These are phyloP conservation scores for Funneliformis mosseae DNA, from an alignment of 192 early-diverging fungal species.

Conservation along the genomic window DNA sequence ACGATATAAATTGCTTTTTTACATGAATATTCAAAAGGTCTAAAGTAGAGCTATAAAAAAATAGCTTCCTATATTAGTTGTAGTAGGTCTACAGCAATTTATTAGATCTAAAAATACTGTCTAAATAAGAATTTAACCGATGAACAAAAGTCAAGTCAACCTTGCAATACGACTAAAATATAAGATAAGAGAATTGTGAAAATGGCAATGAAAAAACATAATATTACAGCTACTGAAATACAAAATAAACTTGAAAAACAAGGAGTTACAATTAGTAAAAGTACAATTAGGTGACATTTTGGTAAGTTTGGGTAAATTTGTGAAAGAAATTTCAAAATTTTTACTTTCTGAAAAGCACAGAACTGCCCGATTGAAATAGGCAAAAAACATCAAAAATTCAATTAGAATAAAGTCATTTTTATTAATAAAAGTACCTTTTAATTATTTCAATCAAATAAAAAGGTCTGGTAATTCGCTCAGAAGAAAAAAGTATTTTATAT, in stretches of 20 bases:
- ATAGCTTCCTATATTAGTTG: not conserved
- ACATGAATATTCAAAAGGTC: not conserved
- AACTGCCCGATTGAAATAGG: not conserved
- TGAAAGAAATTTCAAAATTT: not conserved
- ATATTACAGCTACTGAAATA: not conserved
- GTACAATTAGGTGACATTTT: not conserved
- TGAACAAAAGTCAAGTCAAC: not conserved
- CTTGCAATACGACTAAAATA: not conserved
- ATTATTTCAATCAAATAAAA: not conserved
- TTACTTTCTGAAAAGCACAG: not conserved
- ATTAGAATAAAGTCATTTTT: not conserved
- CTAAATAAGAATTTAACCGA: not conserved
- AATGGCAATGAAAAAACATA: not conserved
- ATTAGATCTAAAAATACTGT: not conserved
- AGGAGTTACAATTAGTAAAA: not conserved
- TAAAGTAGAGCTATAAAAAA: not conserved
- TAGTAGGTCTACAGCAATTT: not conserved
- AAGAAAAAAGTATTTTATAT: too few species aligned
- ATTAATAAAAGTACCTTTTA: not conserved
- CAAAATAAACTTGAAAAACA: not conserved
- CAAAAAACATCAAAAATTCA: not conserved
- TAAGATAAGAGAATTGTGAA: not conserved
- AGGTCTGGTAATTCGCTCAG: not conserved
- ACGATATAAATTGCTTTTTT: not conserved
- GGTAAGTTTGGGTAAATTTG: not conserved